Conservation (phyloP, 768 basidiomycete genomes). For the Hygrocybe coccinea region DNA sequence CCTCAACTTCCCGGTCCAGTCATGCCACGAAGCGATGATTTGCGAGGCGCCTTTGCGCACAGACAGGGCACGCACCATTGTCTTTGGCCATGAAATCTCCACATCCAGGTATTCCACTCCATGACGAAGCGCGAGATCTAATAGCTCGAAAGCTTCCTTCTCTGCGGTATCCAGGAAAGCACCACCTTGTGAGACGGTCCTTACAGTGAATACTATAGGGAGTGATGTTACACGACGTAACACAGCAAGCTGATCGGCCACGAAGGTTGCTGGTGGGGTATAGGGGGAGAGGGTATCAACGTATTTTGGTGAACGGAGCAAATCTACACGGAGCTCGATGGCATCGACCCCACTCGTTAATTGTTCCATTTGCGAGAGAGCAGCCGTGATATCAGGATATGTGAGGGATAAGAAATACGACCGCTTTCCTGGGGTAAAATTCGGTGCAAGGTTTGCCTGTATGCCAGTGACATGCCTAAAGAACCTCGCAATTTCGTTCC, state of each 20-base stretch:
- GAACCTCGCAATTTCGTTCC: slow-evolving; percentile 72
- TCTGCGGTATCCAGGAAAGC: slow-evolving; percentile 77
- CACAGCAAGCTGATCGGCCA: slow-evolving; percentile 73
- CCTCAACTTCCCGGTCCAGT: slow-evolving; percentile 79
- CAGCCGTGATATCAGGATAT: slow-evolving; percentile 78
- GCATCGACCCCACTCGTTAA: slow-evolving; percentile 84
- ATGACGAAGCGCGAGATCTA: slow-evolving; percentile 71
- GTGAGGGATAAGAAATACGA: slow-evolving; percentile 93
- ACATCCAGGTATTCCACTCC: slow-evolving; percentile 93
- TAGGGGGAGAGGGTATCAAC: slow-evolving; percentile 43
- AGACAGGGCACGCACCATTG: slow-evolving; percentile 53
- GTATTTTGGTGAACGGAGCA: slow-evolving; percentile 56
- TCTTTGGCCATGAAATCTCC: slow-evolving; percentile 72
- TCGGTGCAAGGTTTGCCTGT: slow-evolving; percentile 57
- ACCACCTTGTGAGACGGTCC: slow-evolving; percentile 86
- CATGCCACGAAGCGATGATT: slow-evolving; percentile 92
- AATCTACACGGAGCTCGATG: slow-evolving; percentile 89
- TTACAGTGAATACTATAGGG: slow-evolving; percentile 89
- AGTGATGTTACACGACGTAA: slow-evolving; percentile 72
- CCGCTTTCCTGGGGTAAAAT: slow-evolving; percentile 49
- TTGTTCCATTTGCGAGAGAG: slow-evolving; percentile 62
- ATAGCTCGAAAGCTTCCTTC: slow-evolving; percentile 67
- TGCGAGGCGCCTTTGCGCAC: slow-evolving; percentile 64
- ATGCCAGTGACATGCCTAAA: slow-evolving; percentile 83
- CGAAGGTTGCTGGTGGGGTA: slow-evolving; percentile 67